Percentiles rank a stretch among this genome's conserved stretches.
These are phyloP conservation scores for Otatea glauca DNA, from an alignment of 176 grass and related monocot genomes.

Conservation along the genomic window DNA sequence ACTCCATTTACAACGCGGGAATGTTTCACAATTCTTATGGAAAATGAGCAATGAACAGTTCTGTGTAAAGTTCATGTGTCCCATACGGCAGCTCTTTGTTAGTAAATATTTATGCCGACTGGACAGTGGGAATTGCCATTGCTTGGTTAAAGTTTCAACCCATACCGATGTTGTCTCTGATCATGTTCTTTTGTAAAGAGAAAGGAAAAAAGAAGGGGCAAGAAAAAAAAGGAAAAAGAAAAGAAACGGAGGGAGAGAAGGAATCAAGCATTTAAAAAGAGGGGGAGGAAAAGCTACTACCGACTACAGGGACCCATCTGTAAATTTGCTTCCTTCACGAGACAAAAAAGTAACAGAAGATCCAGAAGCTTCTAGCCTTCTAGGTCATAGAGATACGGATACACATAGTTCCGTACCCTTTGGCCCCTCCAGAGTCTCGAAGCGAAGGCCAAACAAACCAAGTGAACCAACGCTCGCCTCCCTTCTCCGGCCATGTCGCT, in stretches of 20 bases:
- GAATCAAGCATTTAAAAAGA: slow-evolving; percentile 14
- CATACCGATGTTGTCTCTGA: neutral
- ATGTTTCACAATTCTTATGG: too few relatives aligned
- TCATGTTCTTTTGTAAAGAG: neutral
- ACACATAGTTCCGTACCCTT: neutral
- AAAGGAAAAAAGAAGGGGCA: neutral
- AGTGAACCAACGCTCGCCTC: neutral
- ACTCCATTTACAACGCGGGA: too few relatives aligned
- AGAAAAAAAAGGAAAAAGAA: neutral
- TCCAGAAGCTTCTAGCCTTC: slow-evolving; percentile 33
- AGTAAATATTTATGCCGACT: too few relatives aligned
- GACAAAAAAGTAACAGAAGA: slow-evolving; percentile 10
- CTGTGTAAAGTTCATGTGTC: neutral
- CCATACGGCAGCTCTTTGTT: neutral
- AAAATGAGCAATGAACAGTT: too few relatives aligned
- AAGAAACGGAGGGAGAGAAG: neutral
- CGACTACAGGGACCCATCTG: neutral
- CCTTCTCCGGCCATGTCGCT: slow-evolving; percentile 57
- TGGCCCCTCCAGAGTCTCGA: neutral
- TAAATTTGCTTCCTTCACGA: neutral
- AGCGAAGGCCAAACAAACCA: neutral
- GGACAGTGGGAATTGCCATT: neutral
- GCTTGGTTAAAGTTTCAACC: slow-evolving; percentile 19
- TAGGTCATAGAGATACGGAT: neutral
- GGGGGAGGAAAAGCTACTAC: neutral